Evolutionary conservation across 2,329 filamentous ascomycete genomes (phyloP).

Genomic region (Colletotrichum higginsianum): DNA sequence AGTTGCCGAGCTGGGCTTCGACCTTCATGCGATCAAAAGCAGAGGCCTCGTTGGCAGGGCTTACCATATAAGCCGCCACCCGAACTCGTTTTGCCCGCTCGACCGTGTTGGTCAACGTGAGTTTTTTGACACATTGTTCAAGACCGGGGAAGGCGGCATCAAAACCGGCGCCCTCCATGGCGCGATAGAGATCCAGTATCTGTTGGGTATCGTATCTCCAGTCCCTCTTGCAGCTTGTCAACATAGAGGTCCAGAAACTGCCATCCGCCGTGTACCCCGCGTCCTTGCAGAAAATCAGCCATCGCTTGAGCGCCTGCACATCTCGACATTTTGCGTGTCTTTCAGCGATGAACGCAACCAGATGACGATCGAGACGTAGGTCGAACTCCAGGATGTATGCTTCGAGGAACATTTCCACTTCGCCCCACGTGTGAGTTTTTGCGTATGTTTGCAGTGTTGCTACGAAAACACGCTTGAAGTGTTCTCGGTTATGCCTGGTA

Average conservation of each 20-base stretch:
- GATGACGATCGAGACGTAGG: slow-evolving; percentile 53
- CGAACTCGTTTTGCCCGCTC: slow-evolving; percentile 43
- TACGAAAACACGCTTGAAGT: slow-evolving; percentile 53
- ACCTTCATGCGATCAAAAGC: slow-evolving; percentile 59
- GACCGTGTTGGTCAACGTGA: slow-evolving; percentile 19
- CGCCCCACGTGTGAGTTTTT: slow-evolving; percentile 55
- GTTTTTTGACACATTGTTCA: slow-evolving; percentile 33
- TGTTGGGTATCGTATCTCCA: slow-evolving; percentile 57
- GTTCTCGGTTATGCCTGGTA: slow-evolving; percentile 26
- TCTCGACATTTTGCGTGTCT: slow-evolving; percentile 59
- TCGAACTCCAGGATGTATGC: slow-evolving; percentile 53
- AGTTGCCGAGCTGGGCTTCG: slow-evolving; percentile 51
- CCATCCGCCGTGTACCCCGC: slow-evolving; percentile 55
- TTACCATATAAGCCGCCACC: slow-evolving; percentile 34
- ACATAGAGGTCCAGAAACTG: slow-evolving; percentile 57
- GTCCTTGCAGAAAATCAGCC: slow-evolving; percentile 57
- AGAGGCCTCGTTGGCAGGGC: slow-evolving; percentile 49
- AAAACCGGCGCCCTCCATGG: slow-evolving; percentile 49
- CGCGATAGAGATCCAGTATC: slow-evolving; percentile 53
- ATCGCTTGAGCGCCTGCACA: slow-evolving; percentile 54
- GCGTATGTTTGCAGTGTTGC: slow-evolving; percentile 57
- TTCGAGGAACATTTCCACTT: slow-evolving; percentile 58
- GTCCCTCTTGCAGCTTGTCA: slow-evolving; percentile 54
- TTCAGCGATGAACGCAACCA: slow-evolving; percentile 60
- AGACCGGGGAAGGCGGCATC: slow-evolving; percentile 31